phyloP scores from a whole-genome alignment of 768 basidiomycete species.

The Xerocomus potaroensis region DNA sequence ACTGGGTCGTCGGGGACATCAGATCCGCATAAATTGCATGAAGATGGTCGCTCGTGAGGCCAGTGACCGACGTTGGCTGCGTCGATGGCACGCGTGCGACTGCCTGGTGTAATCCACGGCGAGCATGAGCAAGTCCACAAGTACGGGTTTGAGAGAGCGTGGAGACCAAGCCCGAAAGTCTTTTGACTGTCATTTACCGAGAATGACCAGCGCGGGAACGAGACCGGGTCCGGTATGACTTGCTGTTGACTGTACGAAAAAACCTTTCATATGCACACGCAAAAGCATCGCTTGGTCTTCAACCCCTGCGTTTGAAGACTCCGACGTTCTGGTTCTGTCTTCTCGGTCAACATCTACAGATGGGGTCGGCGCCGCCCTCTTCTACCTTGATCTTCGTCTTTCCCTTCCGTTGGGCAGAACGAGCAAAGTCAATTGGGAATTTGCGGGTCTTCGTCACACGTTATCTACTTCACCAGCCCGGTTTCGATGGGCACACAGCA shows the following conservation, averaged over 20 bases:
- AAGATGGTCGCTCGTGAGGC: constrained; percentile 20
- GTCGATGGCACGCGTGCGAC: neutral
- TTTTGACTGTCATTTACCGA: too few species aligned
- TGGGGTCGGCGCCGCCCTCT: constrained; percentile 12
- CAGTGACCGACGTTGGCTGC: neutral
- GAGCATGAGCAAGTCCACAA: neutral
- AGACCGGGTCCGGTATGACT: too few species aligned
- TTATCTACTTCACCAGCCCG: constrained; percentile 17
- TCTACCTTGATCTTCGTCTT: constrained; percentile 27
- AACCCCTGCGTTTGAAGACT: constrained; percentile 20
- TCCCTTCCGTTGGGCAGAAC: constrained; percentile 16
- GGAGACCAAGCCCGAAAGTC: too few species aligned
- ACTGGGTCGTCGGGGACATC: constrained; percentile 20
- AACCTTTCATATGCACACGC: constrained; percentile 19
- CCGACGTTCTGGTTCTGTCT: constrained; percentile 26
- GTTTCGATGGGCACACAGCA: constrained; percentile 15
- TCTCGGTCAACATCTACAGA: constrained; percentile 21
- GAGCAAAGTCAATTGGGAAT: constrained; percentile 22
- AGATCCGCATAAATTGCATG: constrained; percentile 39
- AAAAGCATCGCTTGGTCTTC: constrained; percentile 23
- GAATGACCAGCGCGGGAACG: too few species aligned
- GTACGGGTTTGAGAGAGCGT: neutral
- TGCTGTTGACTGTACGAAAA: constrained; percentile 5
- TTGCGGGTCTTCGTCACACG: constrained; percentile 21
- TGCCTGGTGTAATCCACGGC: constrained; percentile 21